Evolutionary conservation across 1,284 basidiomycete genomes (phyloP).

Genomic region (Apiotrichum siamense): DNA sequence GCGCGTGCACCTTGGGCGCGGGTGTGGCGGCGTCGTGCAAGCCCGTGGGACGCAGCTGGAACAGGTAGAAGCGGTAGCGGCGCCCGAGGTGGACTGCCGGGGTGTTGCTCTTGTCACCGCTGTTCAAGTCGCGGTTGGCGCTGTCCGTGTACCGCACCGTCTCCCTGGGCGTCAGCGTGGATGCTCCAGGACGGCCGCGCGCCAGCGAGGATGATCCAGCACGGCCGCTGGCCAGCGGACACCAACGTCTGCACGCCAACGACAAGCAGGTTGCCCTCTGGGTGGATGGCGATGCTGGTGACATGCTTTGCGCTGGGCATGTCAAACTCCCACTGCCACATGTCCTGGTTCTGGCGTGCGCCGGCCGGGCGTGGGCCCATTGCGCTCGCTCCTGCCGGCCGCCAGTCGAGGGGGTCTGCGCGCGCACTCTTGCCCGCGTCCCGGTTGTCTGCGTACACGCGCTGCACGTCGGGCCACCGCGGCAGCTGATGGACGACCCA

Average conservation of each 20-base stretch:
- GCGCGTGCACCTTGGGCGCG: not conserved
- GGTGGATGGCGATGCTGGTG: slow-evolving; percentile 1
- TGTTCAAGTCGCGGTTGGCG: too few relatives aligned
- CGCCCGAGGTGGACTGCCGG: not conserved
- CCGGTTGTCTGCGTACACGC: not conserved
- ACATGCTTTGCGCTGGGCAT: not conserved
- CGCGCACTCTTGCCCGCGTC: not conserved
- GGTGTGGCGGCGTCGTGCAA: not conserved
- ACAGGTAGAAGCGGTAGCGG: slow-evolving; percentile 5
- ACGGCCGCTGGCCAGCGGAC: too few relatives aligned
- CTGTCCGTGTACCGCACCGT: not conserved
- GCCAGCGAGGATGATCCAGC: too few relatives aligned
- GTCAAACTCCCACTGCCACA: slow-evolving; percentile 9
- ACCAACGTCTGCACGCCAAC: too few relatives aligned
- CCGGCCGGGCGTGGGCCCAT: slow-evolving; percentile 1
- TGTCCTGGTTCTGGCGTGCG: not conserved
- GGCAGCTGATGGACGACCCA: slow-evolving; percentile 5
- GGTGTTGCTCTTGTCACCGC: not conserved
- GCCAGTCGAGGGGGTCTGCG: not conserved
- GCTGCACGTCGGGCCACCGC: slow-evolving; percentile 1
- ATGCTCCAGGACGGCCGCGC: too few relatives aligned
- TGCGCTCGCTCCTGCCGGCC: not conserved
- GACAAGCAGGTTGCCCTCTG: slow-evolving; percentile 4
- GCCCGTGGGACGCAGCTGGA: slow-evolving; percentile 3
- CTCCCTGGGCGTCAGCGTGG: too few relatives aligned